phyloP scores from a whole-genome alignment of 495 filamentous ascomycete species.

The Tetracladium marchalianum region DNA sequence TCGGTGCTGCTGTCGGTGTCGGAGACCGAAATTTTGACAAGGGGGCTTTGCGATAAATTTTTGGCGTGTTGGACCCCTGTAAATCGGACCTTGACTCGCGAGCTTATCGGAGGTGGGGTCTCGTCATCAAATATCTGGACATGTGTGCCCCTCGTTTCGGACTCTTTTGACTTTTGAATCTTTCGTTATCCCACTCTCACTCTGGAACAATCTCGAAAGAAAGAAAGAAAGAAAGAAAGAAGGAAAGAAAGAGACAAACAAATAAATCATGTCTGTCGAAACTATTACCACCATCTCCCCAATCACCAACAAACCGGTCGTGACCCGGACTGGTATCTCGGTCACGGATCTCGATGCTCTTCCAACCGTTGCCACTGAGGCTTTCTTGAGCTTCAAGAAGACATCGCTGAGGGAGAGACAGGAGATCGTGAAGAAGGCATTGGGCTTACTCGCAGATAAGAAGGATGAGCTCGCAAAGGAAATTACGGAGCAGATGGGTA shows the following conservation, averaged over 20 bases:
- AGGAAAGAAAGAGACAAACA: slow-evolving; percentile 16
- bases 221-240: slow-evolving; percentile 13
- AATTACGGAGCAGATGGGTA: slow-evolving; percentile 88
- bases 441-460: slow-evolving; percentile 54
- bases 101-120: no score
- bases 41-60: no score
- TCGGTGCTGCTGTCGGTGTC: no score
- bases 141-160: no score
- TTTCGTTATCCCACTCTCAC: neutral
- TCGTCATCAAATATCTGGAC: no score
- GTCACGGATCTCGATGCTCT: slow-evolving; percentile 54
- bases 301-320: slow-evolving; percentile 65
- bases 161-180: no score
- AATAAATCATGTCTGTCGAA: slow-evolving; percentile 57
- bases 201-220: neutral
- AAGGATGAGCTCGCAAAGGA: slow-evolving; percentile 76
- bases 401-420: slow-evolving; percentile 58
- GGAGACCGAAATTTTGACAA: no score
- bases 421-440: slow-evolving; percentile 64
- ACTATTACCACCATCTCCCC: slow-evolving; percentile 84
- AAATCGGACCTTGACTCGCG: no score
- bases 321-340: slow-evolving; percentile 63
- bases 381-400: slow-evolving; percentile 61
- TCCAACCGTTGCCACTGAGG: slow-evolving; percentile 53
- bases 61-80: no score